phyloP scores from a whole-genome alignment of 2,329 filamentous ascomycete species.

The Claviceps paspali region DNA sequence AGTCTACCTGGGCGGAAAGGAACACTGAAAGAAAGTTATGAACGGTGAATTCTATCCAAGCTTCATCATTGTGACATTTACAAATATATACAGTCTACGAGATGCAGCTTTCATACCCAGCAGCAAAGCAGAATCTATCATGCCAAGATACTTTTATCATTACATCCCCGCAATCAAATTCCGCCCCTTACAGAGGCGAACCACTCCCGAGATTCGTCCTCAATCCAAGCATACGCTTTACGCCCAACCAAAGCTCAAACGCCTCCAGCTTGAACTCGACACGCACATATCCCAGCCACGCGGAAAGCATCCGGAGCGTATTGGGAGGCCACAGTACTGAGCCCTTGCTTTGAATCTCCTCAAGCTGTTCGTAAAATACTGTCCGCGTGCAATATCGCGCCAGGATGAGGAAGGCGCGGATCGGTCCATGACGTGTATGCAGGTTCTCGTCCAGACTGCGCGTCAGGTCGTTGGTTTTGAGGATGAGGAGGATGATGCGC shows the following conservation, averaged over 20 bases:
- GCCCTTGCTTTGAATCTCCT: conserved; percentile 35
- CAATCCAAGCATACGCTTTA: conserved; percentile 32
- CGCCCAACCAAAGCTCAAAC: conserved; percentile 45
- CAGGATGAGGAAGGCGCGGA: conserved; percentile 52
- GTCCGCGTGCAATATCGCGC: conserved; percentile 53
- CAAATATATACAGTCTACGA: too few relatives aligned
- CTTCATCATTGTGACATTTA: too few relatives aligned
- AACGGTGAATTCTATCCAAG: too few relatives aligned
- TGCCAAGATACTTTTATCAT: too few relatives aligned
- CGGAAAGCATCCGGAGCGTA: conserved; percentile 34
- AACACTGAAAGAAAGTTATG: too few relatives aligned
- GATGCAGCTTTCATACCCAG: too few relatives aligned
- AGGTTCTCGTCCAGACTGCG: conserved; percentile 84
- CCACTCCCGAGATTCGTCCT: conserved; percentile 13
- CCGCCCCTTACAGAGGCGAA: conserved; percentile 9
- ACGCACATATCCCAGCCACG: conserved; percentile 42
- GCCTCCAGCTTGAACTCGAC: conserved; percentile 47
- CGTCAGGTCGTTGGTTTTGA: conserved; percentile 96
- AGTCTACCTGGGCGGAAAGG: too few relatives aligned
- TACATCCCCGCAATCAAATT: not conserved
- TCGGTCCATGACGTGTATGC: conserved; percentile 53
- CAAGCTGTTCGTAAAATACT: conserved; percentile 49
- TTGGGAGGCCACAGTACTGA: conserved; percentile 46
- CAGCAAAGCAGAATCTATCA: too few relatives aligned
- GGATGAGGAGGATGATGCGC: conserved; percentile 79